Conservation (phyloP, 106 monocot genomes). For the Phalaenopsis equestris region DNA sequence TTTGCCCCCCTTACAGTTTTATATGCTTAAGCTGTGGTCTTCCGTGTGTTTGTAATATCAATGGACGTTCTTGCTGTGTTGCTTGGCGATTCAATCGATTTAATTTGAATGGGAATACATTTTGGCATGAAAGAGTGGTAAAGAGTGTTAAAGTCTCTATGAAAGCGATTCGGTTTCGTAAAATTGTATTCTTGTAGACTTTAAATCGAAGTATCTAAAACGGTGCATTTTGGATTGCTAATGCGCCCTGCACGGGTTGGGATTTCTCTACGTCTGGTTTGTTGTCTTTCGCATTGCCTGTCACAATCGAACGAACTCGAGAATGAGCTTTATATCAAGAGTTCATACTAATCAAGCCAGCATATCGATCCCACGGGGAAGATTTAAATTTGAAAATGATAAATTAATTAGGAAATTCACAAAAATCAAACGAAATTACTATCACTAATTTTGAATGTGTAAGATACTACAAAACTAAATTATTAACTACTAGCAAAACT, state of each 20-base stretch:
- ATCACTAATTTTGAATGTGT: too few species aligned
- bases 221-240: neutral
- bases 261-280: neutral
- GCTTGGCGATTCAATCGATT: neutral
- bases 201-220: neutral
- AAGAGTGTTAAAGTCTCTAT: neutral
- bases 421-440: too few species aligned
- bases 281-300: neutral
- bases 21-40: neutral
- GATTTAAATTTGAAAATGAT: too few species aligned
- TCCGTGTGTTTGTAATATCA: neutral
- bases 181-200: neutral
- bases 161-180: neutral
- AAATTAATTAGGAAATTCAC: too few species aligned
- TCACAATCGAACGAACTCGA: neutral
- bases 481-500: too few species aligned
- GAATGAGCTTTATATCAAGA: neutral
- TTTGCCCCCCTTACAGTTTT: neutral
- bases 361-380: too few species aligned
- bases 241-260: neutral
- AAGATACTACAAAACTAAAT: too few species aligned
- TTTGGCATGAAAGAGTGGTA: neutral
- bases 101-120: too few species aligned
- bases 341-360: neutral
- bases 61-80: neutral